phyloP scores from a whole-genome alignment of 1,284 basidiomycete species.

The Ganoderma meredithae region DNA sequence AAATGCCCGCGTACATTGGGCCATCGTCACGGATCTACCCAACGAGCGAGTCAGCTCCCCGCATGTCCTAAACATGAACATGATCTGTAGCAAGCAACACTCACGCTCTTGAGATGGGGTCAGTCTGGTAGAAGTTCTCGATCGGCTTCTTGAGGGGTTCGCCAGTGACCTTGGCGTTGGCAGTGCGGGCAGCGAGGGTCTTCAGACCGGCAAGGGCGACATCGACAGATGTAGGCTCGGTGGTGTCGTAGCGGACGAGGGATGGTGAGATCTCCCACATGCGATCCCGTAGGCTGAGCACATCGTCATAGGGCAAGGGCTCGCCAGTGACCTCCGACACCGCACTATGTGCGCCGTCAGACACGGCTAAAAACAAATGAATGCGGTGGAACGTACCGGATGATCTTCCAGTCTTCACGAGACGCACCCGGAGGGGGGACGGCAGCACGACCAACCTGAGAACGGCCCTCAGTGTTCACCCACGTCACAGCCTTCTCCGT shows the following conservation, averaged over 20 bases:
- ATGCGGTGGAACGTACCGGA: slow-evolving; percentile 67
- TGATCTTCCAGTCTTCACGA: slow-evolving; percentile 99
- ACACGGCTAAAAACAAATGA: slow-evolving; percentile 5
- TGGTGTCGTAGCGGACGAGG: slow-evolving; percentile 86
- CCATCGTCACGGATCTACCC: slow-evolving; percentile 84
- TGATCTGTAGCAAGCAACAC: slow-evolving; percentile 41
- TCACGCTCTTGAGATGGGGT: slow-evolving; percentile 86
- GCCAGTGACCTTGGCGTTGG: slow-evolving; percentile 64
- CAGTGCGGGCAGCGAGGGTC: slow-evolving; percentile 59
- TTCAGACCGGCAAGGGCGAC: slow-evolving; percentile 78
- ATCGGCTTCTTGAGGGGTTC: slow-evolving; percentile 84
- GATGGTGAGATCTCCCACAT: slow-evolving; percentile 98
- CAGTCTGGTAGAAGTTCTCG: slow-evolving; percentile 96
- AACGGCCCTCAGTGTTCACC: slow-evolving; percentile 97
- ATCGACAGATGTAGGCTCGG: slow-evolving; percentile 81
- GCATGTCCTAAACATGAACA: too few species aligned
- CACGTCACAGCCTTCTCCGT: slow-evolving; percentile 96
- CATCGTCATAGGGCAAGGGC: slow-evolving; percentile 92
- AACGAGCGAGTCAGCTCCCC: background rate
- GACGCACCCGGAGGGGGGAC: slow-evolving; percentile 96
- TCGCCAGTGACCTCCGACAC: slow-evolving; percentile 88
- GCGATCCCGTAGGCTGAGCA: slow-evolving; percentile 88
- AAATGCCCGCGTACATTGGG: slow-evolving; percentile 82
- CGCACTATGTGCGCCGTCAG: slow-evolving; percentile 58
- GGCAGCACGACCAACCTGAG: slow-evolving; percentile 91